These are phyloP conservation scores for Limnomonas spitsbergensis DNA, from an alignment of 139 green algal species.

Conservation along the genomic window DNA sequence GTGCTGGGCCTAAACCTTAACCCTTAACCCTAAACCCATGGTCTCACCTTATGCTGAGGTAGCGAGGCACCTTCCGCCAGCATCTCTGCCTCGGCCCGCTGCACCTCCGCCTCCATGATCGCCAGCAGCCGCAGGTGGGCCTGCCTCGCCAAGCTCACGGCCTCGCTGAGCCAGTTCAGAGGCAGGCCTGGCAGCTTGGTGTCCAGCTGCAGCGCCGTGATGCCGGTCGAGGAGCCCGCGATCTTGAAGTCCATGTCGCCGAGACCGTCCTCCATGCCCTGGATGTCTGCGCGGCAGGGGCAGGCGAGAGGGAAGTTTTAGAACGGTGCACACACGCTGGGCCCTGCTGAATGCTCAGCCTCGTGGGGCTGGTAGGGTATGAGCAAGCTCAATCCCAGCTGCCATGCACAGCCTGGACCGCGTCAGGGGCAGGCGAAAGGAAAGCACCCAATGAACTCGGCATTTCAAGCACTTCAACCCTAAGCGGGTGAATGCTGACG, in stretches of 20 bases:
- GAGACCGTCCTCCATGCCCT: conserved; percentile 58
- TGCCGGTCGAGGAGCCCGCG: conserved; percentile 46
- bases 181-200: conserved; percentile 66
- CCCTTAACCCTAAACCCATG: no score
- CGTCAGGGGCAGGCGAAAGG: no score
- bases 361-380: no score
- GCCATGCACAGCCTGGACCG: no score
- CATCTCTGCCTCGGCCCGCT: neutral
- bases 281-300: conserved; percentile 34
- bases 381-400: no score
- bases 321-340: neutral
- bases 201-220: conserved; percentile 68
- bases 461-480: no score
- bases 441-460: no score
- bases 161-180: conserved; percentile 16
- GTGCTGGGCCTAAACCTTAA: no score
- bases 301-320: neutral
- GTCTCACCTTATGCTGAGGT: no score
- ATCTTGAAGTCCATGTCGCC: conserved; percentile 76
- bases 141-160: neutral
- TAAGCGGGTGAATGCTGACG: no score
- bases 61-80: no score
- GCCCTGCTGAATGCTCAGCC: neutral
- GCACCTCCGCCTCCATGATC: neutral
- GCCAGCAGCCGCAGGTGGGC: neutral